phyloP scores from a whole-genome alignment of 2,329 filamentous ascomycete species.

The Monascus ruber region DNA sequence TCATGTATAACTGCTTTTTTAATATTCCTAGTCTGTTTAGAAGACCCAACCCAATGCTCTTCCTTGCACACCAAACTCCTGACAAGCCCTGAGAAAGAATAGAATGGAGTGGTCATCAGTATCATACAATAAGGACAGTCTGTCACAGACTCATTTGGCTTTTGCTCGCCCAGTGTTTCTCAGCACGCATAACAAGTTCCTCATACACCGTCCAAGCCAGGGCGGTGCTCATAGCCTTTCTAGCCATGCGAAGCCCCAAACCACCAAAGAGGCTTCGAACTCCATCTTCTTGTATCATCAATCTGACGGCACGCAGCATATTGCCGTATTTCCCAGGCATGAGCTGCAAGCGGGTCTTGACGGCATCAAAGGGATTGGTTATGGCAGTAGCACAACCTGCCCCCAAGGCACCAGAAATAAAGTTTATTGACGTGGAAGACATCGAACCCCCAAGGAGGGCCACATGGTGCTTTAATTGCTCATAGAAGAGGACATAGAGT shows the following conservation, averaged over 20 bases:
- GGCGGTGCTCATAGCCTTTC: conserved; percentile 89
- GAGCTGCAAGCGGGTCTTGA: conserved; percentile 90
- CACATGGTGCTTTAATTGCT: conserved; percentile 39
- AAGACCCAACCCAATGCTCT: too few relatives aligned
- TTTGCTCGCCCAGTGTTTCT: conserved; percentile 31
- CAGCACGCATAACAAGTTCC: conserved; percentile 69
- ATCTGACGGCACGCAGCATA: conserved; percentile 61
- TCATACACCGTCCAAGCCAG: conserved; percentile 97
- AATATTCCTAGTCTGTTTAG: too few relatives aligned
- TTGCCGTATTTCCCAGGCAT: conserved; percentile 76
- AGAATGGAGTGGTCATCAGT: too few relatives aligned
- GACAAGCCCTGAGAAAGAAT: too few relatives aligned
- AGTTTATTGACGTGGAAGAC: conserved; percentile 57
- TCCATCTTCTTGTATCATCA: conserved; percentile 76
- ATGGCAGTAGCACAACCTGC: conserved; percentile 74
- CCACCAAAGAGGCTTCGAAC: conserved; percentile 73
- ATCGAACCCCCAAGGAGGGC: conserved; percentile 12
- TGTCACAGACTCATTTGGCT: conserved; percentile 12
- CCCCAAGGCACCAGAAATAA: conserved; percentile 67
- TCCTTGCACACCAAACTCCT: too few relatives aligned
- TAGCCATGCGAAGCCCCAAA: conserved; percentile 70
- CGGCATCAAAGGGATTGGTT: conserved; percentile 92
- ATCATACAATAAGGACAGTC: neutral
- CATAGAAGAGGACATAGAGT: conserved; percentile 88
- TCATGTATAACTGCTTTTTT: too few relatives aligned